Conservation (phyloP, 2,329 filamentous ascomycete genomes). For the Penicillium italicum region DNA sequence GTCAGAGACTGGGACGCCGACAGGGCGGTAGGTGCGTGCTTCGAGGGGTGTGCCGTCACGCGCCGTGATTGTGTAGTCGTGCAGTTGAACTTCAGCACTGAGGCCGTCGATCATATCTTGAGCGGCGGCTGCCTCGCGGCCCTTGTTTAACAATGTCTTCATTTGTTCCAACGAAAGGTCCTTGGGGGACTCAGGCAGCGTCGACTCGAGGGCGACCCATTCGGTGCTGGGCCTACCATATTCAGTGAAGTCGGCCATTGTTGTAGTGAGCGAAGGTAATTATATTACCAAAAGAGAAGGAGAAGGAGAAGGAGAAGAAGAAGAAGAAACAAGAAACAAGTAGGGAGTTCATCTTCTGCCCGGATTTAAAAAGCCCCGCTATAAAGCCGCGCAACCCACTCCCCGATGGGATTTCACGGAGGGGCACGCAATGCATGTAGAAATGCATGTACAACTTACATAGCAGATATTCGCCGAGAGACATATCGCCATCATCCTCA, state of each 20-base stretch:
- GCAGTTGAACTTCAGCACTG: slow-evolving; percentile 31
- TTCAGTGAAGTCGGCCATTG: slow-evolving; percentile 39
- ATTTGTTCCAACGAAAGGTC: slow-evolving; percentile 24
- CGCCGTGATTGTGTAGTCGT: slow-evolving; percentile 40
- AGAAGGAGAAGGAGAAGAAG: too few relatives aligned
- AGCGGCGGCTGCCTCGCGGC: slow-evolving; percentile 34
- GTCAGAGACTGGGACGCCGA: slow-evolving; percentile 24
- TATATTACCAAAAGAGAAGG: neutral
- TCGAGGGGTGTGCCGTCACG: slow-evolving; percentile 47
- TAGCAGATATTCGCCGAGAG: neutral
- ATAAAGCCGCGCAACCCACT: neutral
- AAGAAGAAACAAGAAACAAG: too few relatives aligned
- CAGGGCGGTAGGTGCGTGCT: slow-evolving; percentile 48
- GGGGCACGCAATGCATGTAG: neutral
- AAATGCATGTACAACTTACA: neutral
- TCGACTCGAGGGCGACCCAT: slow-evolving; percentile 43
- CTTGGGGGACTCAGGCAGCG: slow-evolving; percentile 26
- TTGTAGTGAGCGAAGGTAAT: neutral
- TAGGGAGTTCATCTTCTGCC: neutral
- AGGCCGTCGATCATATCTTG: slow-evolving; percentile 29
- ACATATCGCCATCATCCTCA: neutral
- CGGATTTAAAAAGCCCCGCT: neutral
- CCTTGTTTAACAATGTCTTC: slow-evolving; percentile 29
- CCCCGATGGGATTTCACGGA: neutral
- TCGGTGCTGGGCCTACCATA: slow-evolving; percentile 45